Evolutionary conservation across 352 stramenopile genomes (phyloP), one percentile per base, ranked within the genome.

Genomic region (Phytophthora palmivora): DNA sequence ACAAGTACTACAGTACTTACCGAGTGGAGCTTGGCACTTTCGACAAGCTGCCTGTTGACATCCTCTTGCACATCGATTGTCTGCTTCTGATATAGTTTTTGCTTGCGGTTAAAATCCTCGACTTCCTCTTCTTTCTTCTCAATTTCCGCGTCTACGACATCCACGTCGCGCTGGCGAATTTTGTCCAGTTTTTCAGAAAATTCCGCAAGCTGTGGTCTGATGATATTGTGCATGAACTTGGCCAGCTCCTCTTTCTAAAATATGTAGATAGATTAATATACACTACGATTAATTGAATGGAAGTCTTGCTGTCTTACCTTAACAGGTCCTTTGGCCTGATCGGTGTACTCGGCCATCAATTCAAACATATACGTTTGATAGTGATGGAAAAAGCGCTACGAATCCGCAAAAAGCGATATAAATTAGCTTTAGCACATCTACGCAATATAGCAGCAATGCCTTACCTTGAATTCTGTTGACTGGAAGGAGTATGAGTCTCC

Each of bases 361-460:
- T 92, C 78, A 45, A 86, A 83, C 32, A 94, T 43, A 53, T 82
- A 74, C 6, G 67, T 62, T 67, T 94, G 85, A 38, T 91, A 94
- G 39, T 86, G 67, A 43, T 84, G 74, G 50, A 88, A 92, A 53
- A 94, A 94, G 19, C 79, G 72, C 85, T 94, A 36, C 9, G 33
- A 43, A 46, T 10, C 34, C 34, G 32, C 30, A 11, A 59, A n/a
- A 38, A 58, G 8, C 34, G 33, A 53, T 38, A 41, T 19, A 21
- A 12, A 16, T 60, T 48, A 46, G 22, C 8, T 41, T 16, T 12
- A 8, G 24, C 36, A 50, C 4, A 14, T 4, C 26, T 19, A 22
- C 18, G 4, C 39, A 38, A 38, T 44, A 4, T 2, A 43, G 5
- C 51, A 26, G 11, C 10, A n/a, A 2, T 4, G 32, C 15, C 47